phyloP scores from a whole-genome alignment of 2,329 filamentous ascomycete species.

The Monilinia polystroma region DNA sequence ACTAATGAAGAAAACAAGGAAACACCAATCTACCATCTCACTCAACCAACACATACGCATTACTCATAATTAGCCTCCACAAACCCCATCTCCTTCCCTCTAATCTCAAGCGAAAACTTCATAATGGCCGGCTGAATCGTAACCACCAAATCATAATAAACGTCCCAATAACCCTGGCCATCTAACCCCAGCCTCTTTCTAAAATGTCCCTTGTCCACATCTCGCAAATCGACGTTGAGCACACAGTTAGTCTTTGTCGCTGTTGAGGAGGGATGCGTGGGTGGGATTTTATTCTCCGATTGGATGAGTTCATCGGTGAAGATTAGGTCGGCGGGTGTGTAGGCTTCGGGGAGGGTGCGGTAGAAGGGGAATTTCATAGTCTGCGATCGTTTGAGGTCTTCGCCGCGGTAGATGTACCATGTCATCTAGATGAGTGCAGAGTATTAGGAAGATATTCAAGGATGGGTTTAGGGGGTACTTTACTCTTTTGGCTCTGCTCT shows the following conservation, averaged over 20 bases:
- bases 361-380: constrained; percentile 29
- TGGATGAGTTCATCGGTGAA: constrained; percentile 26
- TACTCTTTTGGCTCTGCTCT: constrained; percentile 10
- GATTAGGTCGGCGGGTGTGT: constrained; percentile 22
- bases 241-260: constrained; percentile 18
- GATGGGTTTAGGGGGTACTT: neutral
- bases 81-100: constrained; percentile 23
- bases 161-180: constrained; percentile 19
- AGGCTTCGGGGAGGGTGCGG: constrained; percentile 19
- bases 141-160: constrained; percentile 26
- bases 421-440: constrained; percentile 27
- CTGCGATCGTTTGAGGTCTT: constrained; percentile 28
- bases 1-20: neutral
- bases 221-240: constrained; percentile 24
- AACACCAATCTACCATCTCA: neutral
- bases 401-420: constrained; percentile 31
- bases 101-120: constrained; percentile 25
- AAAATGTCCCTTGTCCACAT: constrained; percentile 21
- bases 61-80: constrained; percentile 22
- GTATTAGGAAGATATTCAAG: neutral
- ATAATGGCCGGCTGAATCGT: constrained; percentile 24
- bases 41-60: neutral
- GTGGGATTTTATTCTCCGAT: constrained; percentile 20
- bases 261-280: constrained; percentile 10
- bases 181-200: constrained; percentile 21